Base-by-base conservation (phyloP, 2,329 filamentous ascomycete species). In the Hypoxylon sp. region DNA sequence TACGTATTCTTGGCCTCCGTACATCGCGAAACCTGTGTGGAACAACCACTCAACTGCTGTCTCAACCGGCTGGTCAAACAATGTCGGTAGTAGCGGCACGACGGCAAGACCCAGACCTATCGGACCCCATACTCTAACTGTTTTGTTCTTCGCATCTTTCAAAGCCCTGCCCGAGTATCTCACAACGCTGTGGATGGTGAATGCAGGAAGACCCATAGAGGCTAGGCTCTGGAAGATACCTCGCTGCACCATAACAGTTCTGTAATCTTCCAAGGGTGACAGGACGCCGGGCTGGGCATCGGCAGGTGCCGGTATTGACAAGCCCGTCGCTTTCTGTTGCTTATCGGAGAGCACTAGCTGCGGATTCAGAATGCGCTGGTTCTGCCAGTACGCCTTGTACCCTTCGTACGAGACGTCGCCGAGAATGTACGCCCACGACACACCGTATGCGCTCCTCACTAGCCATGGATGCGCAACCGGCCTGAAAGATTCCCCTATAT, bases 401-500 rank as follows among this genome's bases (percentile, higher is more conserved):
- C 95, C 94, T 78, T 99, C 95, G 75, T 97, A 90, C 32, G 86
- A 85, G 49, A 98, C 94, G 74, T 99, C 95, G 50, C 95, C 94
- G 13, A 93, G 79, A 20, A 99, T 86, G 74, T 99, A 99, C 10
- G 91, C 83, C 95, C 95, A 98, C 1, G 92, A 97, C 43, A 99
- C 82, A 50, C 87, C 94, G 75, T 99, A 99, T 5, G 95, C 95
- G 49, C 87, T 83, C 62, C 90, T 87, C 10, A 99, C 91, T 2
- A 96, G 80, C 72, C 85, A 89, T 0, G 93, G 94, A 75, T 97
- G 94, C 3, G 94, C 94, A 39, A 99, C 86, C 0, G 95, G 95
- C 1, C 95, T 88, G 79, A 99, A 99, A 0, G 92, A 96, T 79
- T 99, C 95, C 76, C 95, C 95, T 68, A 99, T 94, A 73, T 98